These are phyloP conservation scores for Clavaria fumosa DNA, from an alignment of 768 basidiomycete species.

Conservation along the genomic window DNA sequence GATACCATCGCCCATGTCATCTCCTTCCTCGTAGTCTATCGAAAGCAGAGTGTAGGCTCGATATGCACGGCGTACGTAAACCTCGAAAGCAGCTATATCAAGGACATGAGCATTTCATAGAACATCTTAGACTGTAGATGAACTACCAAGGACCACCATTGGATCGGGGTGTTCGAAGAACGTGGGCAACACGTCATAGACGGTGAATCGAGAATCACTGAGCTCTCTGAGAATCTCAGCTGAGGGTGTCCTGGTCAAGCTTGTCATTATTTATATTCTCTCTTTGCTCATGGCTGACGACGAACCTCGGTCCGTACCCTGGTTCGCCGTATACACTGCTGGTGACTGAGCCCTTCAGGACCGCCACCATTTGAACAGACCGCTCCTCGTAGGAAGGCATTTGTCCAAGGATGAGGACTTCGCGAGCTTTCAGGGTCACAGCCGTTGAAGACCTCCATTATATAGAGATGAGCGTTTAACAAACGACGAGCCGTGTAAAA, in stretches of 20 bases:
- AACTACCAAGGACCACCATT: constrained; percentile 68
- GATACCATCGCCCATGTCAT: constrained; percentile 70
- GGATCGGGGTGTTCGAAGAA: constrained; percentile 86
- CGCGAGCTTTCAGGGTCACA: constrained; percentile 89
- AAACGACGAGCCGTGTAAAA: neutral
- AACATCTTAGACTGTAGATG: neutral
- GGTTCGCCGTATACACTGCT: constrained; percentile 85
- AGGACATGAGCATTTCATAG: constrained; percentile 4
- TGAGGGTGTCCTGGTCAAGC: constrained; percentile 50
- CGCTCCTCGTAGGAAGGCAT: constrained; percentile 98
- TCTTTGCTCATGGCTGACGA: too few species aligned
- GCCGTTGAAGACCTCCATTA: constrained; percentile 69
- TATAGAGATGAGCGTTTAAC: constrained; percentile 2
- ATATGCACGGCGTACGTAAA: constrained; percentile 92
- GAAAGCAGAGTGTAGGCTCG: constrained; percentile 83
- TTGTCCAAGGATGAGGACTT: constrained; percentile 90
- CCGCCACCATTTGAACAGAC: constrained; percentile 82
- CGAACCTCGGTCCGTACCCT: constrained; percentile 43
- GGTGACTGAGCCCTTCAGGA: constrained; percentile 78
- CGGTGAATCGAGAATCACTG: constrained; percentile 90
- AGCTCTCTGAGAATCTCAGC: constrained; percentile 82
- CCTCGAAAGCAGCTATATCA: constrained; percentile 73
- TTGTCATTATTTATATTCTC: too few species aligned
- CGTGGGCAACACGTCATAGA: constrained; percentile 90
- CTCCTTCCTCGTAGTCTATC: constrained; percentile 91